Evolutionary conservation across 2,329 filamentous ascomycete species (phyloP).

Genomic region (Juglanconis juglandina): DNA sequence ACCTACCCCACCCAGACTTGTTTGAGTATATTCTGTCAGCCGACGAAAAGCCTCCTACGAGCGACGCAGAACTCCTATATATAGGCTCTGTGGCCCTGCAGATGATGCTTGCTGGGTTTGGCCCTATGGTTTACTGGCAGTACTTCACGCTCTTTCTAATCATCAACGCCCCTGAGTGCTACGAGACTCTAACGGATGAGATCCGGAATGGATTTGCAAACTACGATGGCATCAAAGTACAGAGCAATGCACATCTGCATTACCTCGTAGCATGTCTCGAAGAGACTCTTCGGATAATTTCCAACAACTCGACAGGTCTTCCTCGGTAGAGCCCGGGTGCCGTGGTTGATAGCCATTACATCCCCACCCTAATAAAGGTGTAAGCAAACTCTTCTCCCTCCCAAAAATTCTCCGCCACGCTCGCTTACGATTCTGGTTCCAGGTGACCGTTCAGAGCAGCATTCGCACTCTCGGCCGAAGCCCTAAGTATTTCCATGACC

Average conservation of each 20-base stretch:
- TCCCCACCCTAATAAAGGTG: neutral
- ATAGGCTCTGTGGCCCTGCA: neutral
- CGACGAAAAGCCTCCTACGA: neutral
- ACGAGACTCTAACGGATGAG: neutral
- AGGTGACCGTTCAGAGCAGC: neutral
- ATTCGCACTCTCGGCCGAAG: neutral
- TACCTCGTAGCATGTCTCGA: conserved; percentile 1
- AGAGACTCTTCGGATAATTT: neutral
- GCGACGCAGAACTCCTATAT: neutral
- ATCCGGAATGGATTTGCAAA: neutral
- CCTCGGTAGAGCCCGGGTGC: neutral
- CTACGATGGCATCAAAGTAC: neutral
- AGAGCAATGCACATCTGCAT: neutral
- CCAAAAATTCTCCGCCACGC: no score
- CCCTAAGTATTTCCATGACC: neutral
- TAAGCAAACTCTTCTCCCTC: neutral
- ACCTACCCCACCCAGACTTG: neutral
- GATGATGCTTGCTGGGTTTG: neutral
- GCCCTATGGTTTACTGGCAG: neutral
- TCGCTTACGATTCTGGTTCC: neutral
- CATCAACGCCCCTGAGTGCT: neutral
- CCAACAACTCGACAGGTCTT: neutral
- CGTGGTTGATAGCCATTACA: neutral
- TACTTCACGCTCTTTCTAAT: neutral
- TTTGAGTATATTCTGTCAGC: neutral